Base-by-base conservation (phyloP, 2,329 filamentous ascomycete genomes). In the Claviceps sorghi region DNA sequence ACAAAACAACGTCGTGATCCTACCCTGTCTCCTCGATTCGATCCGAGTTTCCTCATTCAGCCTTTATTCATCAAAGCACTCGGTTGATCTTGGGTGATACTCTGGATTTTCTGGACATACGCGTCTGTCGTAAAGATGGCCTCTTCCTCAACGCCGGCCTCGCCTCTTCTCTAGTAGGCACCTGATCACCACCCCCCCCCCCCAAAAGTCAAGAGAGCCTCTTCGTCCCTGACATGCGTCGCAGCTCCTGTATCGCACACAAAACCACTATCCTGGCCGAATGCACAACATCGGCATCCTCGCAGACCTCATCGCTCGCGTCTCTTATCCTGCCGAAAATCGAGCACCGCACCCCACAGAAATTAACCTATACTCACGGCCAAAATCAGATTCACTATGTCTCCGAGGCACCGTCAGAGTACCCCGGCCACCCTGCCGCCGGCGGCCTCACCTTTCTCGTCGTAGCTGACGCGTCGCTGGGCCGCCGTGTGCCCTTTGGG, bases 251-350 rank as follows among this genome's bases (percentile, higher is more conserved):
- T 73, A 93, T 98, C 69, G 89, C 93, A 49, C 83, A 97, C 72
- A 84, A 93, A 64, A 87, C 82, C 52, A 97, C 90, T 46, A 95
- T 98, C 70, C 83, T 98, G 55, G 74, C 87, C 63, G 93, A 98
- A 72, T 91, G 94, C 73, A 94, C 88, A 48, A 83, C 88, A 36
- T 88, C 88, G 2, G 86, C 89, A 56, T 83, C 86, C 10, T 88
- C 84, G 43, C 82, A 88, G 59, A 86, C 88, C 53, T 89, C 88
- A 4, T 89, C 85, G 13, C 85, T 97, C 61, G 88, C 91, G 59
- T 93, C 89, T 45, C 76, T 96, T 61, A 89, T 98, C 72, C 88
- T 98, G 45, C 93, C 94, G 54, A 95, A 95, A 69, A 95, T 98
- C 74, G 77, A 78, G 52, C 93, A 98, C 72, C 71, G 75, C 57